phyloP scores from a whole-genome alignment of 768 basidiomycete genomes.

The Myochromella boudieri region DNA sequence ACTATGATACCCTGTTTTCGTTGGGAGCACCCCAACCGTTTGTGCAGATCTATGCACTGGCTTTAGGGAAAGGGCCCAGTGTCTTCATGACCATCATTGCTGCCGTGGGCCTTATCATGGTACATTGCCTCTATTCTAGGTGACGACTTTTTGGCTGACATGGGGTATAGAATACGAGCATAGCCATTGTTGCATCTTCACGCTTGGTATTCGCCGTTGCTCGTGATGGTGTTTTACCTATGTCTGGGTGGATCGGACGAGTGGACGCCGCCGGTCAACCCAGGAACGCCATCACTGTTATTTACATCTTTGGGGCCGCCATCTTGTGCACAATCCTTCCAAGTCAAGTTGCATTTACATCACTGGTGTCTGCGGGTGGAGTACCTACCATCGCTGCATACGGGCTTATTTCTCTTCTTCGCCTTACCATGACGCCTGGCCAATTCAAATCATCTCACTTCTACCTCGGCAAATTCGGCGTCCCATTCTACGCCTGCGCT shows the following conservation, averaged over 20 bases:
- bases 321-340: conserved; percentile 88
- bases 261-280: conserved; percentile 76
- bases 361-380: conserved; percentile 82
- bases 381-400: conserved; percentile 90
- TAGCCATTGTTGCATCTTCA: conserved; percentile 86
- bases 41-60: conserved; percentile 82
- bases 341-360: conserved; percentile 90
- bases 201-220: conserved; percentile 90
- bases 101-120: conserved; percentile 80
- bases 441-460: conserved; percentile 75
- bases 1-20: conserved; percentile 71
- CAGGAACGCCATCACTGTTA: conserved; percentile 82
- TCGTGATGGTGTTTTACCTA: conserved; percentile 88
- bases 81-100: conserved; percentile 89
- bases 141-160: background rate
- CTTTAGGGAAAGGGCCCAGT: conserved; percentile 76
- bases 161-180: conserved; percentile 71
- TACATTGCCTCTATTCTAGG: conserved; percentile 30
- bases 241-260: conserved; percentile 79
- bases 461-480: conserved; percentile 63
- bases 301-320: conserved; percentile 72
- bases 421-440: conserved; percentile 76
- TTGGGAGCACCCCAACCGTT: conserved; percentile 89
- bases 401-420: conserved; percentile 74
- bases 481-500: conserved; percentile 67